Percentiles rank a stretch among this genome's conserved stretches.
Conservation (phyloP, 2,329 filamentous ascomycete species). For the Aspergillus puulaauensis region DNA sequence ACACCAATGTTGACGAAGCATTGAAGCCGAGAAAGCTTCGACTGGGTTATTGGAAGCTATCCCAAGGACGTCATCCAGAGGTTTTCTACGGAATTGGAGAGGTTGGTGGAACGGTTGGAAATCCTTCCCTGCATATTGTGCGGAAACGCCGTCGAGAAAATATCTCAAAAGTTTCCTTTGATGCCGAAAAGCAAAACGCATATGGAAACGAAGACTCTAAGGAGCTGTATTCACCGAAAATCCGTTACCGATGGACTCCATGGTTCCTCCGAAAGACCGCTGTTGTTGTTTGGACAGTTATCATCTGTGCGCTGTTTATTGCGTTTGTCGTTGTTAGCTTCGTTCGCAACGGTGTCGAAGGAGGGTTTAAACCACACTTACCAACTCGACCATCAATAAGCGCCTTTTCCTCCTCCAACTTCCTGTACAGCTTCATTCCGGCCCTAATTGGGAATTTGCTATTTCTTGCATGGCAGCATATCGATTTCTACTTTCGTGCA, state of each 20-base stretch:
- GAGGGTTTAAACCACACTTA: conserved; percentile 72
- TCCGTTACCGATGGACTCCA: conserved; percentile 69
- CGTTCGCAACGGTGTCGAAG: conserved; percentile 62
- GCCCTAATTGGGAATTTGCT: conserved; percentile 58
- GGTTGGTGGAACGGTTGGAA: conserved; percentile 51
- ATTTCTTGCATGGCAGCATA: conserved; percentile 59
- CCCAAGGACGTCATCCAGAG: conserved; percentile 55
- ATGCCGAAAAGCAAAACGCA: conserved; percentile 39
- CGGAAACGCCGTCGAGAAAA: conserved; percentile 33
- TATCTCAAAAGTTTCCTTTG: conserved; percentile 32
- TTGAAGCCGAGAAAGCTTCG: conserved; percentile 62
- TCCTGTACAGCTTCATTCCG: conserved; percentile 72
- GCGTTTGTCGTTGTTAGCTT: conserved; percentile 79
- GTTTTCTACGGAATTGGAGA: conserved; percentile 81
- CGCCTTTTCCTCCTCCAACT: conserved; percentile 83
- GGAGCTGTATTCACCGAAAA: conserved; percentile 51
- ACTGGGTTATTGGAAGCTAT: conserved; percentile 83
- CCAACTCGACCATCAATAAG: conserved; percentile 57
- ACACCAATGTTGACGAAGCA: conserved; percentile 47
- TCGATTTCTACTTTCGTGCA: conserved; percentile 61
- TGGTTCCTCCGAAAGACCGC: conserved; percentile 70
- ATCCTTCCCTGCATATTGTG: conserved; percentile 37
- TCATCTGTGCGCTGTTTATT: conserved; percentile 61
- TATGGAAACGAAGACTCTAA: conserved; percentile 45
- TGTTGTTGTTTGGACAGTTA: conserved; percentile 65